Evolutionary conservation across 2,329 filamentous ascomycete species (phyloP).

Genomic region (Colletotrichum cereale): DNA sequence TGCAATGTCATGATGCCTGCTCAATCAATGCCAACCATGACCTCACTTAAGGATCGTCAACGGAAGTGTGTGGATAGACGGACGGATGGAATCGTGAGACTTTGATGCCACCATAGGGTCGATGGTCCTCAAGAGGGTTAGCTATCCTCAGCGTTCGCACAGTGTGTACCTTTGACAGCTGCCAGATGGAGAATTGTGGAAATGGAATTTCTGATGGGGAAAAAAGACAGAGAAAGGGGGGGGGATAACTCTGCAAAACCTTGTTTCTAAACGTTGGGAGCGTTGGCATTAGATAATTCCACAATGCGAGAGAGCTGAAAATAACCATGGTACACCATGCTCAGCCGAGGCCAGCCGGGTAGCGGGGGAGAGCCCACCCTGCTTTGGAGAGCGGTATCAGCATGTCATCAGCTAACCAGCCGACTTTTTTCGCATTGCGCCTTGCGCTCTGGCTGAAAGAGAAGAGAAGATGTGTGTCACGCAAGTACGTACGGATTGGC

Average conservation of each 20-base stretch:
- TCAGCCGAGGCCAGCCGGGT: constrained; percentile 17
- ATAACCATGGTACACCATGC: too few species aligned
- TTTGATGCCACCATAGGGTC: background rate
- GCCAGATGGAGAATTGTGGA: background rate
- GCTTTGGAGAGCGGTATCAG: too few species aligned
- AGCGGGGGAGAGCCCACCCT: too few species aligned
- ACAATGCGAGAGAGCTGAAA: background rate
- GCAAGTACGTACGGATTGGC: background rate
- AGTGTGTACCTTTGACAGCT: background rate
- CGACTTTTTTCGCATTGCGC: background rate
- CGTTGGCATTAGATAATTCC: constrained; percentile 23
- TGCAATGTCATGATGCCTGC: background rate
- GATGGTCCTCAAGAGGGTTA: background rate
- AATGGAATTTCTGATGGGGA: background rate
- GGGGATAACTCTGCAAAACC: background rate
- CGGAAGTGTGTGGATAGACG: background rate
- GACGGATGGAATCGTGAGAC: background rate
- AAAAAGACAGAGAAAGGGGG: background rate
- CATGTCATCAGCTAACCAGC: too few species aligned
- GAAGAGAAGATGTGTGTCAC: background rate
- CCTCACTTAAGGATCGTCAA: background rate
- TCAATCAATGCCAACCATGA: background rate
- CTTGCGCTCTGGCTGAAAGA: background rate
- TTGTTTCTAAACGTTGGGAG: background rate
- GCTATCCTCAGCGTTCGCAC: background rate